Conservation (phyloP, 2,329 filamentous ascomycete species). For the Catunica adiposa region DNA sequence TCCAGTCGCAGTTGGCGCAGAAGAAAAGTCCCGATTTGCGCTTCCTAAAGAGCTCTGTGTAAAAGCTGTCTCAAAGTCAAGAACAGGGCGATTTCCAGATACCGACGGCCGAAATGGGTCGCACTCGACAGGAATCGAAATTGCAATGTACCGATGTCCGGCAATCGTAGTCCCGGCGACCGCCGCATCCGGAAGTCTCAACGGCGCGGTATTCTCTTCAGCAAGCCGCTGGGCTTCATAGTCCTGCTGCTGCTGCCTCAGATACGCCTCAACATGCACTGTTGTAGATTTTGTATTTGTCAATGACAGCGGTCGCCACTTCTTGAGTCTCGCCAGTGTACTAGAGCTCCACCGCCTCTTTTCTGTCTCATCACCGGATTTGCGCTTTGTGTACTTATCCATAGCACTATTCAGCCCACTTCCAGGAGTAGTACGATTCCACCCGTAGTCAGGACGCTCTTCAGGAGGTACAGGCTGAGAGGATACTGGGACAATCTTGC, state of each 20-base stretch:
- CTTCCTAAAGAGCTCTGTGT: background rate
- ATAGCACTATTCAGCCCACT: background rate
- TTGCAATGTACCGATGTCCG: slow-evolving; percentile 42
- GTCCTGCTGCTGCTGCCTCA: slow-evolving; percentile 5
- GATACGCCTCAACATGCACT: slow-evolving; percentile 11
- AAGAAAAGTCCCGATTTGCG: background rate
- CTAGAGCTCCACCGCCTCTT: slow-evolving; percentile 14
- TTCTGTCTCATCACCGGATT: background rate
- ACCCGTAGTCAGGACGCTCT: slow-evolving; percentile 14
- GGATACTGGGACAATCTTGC: slow-evolving; percentile 10
- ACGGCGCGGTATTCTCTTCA: slow-evolving; percentile 17
- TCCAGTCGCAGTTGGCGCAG: background rate
- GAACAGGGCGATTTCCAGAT: background rate
- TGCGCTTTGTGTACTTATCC: background rate
- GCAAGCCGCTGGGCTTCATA: slow-evolving; percentile 17
- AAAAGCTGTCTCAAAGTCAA: background rate
- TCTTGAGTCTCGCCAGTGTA: slow-evolving; percentile 5
- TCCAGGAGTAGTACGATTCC: slow-evolving; percentile 6
- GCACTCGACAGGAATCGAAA: slow-evolving; percentile 39
- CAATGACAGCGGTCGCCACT: slow-evolving; percentile 11
- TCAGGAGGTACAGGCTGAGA: slow-evolving; percentile 7
- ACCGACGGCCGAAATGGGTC: slow-evolving; percentile 24
- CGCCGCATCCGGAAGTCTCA: slow-evolving; percentile 37
- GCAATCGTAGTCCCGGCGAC: slow-evolving; percentile 36
- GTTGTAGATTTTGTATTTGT: slow-evolving; percentile 4